These are phyloP conservation scores for Populus pruinosa DNA, from an alignment of 345 rosid genomes.

Conservation along the genomic window DNA sequence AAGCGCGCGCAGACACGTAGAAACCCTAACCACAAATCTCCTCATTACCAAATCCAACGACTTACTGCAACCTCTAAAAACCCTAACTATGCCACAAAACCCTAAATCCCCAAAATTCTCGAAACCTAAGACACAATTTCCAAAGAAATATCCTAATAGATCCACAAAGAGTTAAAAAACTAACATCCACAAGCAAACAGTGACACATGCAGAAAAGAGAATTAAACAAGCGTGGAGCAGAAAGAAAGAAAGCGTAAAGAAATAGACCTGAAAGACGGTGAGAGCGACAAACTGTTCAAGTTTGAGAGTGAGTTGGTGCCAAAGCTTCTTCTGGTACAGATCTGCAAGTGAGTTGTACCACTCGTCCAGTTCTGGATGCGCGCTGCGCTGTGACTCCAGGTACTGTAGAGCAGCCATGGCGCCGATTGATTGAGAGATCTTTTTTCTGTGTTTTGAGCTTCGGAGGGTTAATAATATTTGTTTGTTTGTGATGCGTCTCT, in stretches of 20 bases:
- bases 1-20: not conserved
- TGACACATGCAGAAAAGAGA: not conserved
- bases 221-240: not conserved
- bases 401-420: constrained; percentile 89
- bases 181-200: not conserved
- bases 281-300: constrained; percentile 94
- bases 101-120: not conserved
- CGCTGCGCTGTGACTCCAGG: constrained; percentile 62
- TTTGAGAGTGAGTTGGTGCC: constrained; percentile 98
- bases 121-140: not conserved
- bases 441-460: not conserved
- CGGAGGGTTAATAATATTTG: not conserved
- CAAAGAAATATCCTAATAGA: not conserved
- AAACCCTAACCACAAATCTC: not conserved
- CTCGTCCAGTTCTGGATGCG: constrained; percentile 80
- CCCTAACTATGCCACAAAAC: not conserved
- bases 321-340: constrained; percentile 98
- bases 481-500: not conserved
- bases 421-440: not conserved
- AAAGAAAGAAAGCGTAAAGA: not conserved
- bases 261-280: constrained; percentile 66
- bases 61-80: not conserved
- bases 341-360: constrained; percentile 90
- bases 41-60: not conserved
- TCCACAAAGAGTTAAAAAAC: constrained; percentile 2